These are phyloP conservation scores for Aciculosporium take DNA, from an alignment of 2,329 filamentous ascomycete genomes.

Conservation along the genomic window DNA sequence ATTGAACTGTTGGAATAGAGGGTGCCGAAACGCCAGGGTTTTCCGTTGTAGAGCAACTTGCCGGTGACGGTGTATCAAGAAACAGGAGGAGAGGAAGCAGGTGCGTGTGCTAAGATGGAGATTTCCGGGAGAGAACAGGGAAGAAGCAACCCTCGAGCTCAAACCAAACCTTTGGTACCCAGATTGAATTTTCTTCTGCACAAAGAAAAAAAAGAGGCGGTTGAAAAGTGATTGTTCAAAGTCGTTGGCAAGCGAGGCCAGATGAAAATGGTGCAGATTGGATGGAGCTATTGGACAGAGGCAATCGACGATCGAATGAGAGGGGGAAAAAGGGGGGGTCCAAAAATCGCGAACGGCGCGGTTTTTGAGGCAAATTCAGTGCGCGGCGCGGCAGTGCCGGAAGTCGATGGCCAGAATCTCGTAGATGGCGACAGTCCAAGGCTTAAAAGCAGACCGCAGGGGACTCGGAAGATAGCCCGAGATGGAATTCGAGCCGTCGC, in stretches of 20 bases:
- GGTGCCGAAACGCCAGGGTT: slow-evolving; percentile 6
- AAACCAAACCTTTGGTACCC: slow-evolving; percentile 17
- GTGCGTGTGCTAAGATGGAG: slow-evolving; percentile 19
- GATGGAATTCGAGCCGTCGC: not conserved
- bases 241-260: not conserved
- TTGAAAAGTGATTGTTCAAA: not conserved
- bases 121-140: slow-evolving; percentile 22
- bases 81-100: slow-evolving; percentile 21
- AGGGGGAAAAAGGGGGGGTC: not conserved
- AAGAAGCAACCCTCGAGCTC: slow-evolving; percentile 25
- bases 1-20: slow-evolving; percentile 10
- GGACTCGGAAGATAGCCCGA: not conserved
- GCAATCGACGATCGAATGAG: not conserved
- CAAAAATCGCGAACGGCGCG: not conserved
- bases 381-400: not conserved
- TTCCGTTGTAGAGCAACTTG: slow-evolving; percentile 6
- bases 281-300: not conserved
- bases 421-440: not conserved
- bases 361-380: not conserved
- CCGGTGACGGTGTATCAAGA: slow-evolving; percentile 9
- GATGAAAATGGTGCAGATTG: not conserved
- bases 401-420: not conserved
- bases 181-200: not conserved
- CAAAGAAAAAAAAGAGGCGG: not conserved
- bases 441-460: not conserved